Percentiles rank a stretch among this genome's conserved stretches.
Evolutionary conservation across 2,329 filamentous ascomycete species (phyloP).

Genomic region (Rutstroemia sp.): DNA sequence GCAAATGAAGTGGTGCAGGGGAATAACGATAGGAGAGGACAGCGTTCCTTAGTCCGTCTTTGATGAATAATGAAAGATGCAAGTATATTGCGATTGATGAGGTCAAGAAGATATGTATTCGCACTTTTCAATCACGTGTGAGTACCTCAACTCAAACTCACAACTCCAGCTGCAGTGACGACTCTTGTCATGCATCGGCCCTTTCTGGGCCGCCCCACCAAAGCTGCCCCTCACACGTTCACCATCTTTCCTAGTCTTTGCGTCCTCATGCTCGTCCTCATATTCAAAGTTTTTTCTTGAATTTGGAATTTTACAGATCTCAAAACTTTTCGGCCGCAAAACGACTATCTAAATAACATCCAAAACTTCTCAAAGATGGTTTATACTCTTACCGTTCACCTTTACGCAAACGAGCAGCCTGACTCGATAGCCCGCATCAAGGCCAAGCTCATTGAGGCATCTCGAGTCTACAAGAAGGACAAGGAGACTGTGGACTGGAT

Average conservation of each 20-base stretch:
- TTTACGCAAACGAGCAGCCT: conserved; percentile 60
- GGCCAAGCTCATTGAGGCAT: conserved; percentile 69
- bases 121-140: neutral
- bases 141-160: neutral
- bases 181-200: neutral
- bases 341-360: neutral
- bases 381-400: conserved; percentile 62
- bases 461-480: conserved; percentile 63
- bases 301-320: too few relatives aligned
- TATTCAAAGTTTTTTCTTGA: too few relatives aligned
- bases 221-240: neutral
- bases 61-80: too few relatives aligned
- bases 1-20: neutral
- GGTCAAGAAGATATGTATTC: too few relatives aligned
- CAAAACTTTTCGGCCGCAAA: too few relatives aligned
- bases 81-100: too few relatives aligned
- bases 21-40: too few relatives aligned
- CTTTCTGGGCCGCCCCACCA: conserved; percentile 1
- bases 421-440: conserved; percentile 59
- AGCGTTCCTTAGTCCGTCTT: too few relatives aligned
- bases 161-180: too few relatives aligned
- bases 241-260: too few relatives aligned
- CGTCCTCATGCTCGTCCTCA: too few relatives aligned
- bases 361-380: conserved; percentile 43
- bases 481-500: conserved; percentile 65